Evolutionary conservation across 768 basidiomycete genomes (phyloP), one percentile per base, ranked within the genome.

Genomic region (Suillus occidentalis): DNA sequence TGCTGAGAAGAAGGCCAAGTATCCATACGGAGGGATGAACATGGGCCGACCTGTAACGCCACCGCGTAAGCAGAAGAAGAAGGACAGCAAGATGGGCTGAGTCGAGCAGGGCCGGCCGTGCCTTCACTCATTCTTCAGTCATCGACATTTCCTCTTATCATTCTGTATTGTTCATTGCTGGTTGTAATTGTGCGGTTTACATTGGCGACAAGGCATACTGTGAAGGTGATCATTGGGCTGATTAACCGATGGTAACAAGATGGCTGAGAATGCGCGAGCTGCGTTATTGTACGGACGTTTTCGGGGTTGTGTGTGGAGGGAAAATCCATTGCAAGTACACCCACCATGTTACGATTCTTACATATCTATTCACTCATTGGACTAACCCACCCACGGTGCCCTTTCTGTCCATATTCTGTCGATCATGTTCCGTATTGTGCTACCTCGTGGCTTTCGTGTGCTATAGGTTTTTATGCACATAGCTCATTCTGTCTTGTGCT

Each of bases 21-120:
- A 94, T 70, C 90, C 92, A 4, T 93, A 94, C 70, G 91, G 92
- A 53, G 90, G 90, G 58, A 91, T 91, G 83, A 91, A 91, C 73
- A 87, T 90, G 84, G 90, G 89, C 31, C 86, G 94, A 69, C 94
- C 92, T 6, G 91, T 96, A 71, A 98, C 96, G 69, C 95, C 95
- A 67, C 96, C 96, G 67, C 92, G 96, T 79, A 97, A 97, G 85
- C 89, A 90, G 81, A 97, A 95, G 91, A 96, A 96, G 88, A 95
- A 95, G 84, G 93, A 59, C 40, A 87, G 82, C 81, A 92, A 92
- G 84, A 86, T 81, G 75, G 77, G 79, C 66, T 80, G 43, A 78
- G 75, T 66, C 62, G 69, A 74, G 67, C 69, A 68, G 71, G 68
- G 67, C 70, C 8, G 45, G 61, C 37, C 62, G 67, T 69, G 69